Percentiles rank a stretch among this genome's conserved stretches.
Evolutionary conservation across 2,329 filamentous ascomycete species (phyloP).

Genomic region (Pestalotiopsis sp.): DNA sequence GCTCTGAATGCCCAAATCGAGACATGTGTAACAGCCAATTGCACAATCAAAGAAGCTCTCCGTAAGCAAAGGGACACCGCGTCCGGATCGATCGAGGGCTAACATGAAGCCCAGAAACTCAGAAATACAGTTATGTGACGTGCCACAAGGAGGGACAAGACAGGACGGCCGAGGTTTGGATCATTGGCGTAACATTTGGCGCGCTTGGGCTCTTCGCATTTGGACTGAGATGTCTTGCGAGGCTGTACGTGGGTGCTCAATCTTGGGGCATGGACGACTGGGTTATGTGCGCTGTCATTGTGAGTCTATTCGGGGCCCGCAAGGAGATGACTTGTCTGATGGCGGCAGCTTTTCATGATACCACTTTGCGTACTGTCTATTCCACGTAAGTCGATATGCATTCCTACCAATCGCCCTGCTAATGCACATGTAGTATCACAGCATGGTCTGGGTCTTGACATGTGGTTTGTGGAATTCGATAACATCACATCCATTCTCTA

Average conservation of each 20-base stretch:
- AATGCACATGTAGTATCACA: conserved; percentile 30
- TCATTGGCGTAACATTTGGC: conserved; percentile 27
- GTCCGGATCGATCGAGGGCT: neutral
- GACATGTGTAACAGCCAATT: conserved; percentile 23
- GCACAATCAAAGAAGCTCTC: conserved; percentile 26
- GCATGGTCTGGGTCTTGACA: conserved; percentile 41
- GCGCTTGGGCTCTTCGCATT: conserved; percentile 29
- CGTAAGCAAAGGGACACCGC: conserved; percentile 13
- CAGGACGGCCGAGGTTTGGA: conserved; percentile 23
- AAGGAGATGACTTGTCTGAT: neutral
- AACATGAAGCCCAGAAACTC: conserved; percentile 21
- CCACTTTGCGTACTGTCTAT: conserved; percentile 23
- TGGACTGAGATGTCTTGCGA: conserved; percentile 27
- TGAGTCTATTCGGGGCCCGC: conserved; percentile 12
- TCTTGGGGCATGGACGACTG: conserved; percentile 31
- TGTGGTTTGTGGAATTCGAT: conserved; percentile 43
- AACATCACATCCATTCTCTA: conserved; percentile 41
- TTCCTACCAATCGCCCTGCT: neutral
- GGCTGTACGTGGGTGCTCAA: conserved; percentile 24
- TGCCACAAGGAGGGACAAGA: conserved; percentile 28
- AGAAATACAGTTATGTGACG: conserved; percentile 18
- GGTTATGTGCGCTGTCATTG: conserved; percentile 27
- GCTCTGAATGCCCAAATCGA: conserved; percentile 21
- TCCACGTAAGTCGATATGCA: conserved; percentile 21
- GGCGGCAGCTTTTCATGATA: conserved; percentile 21